Percentiles rank a stretch among this genome's conserved stretches.
phyloP scores from a whole-genome alignment of 2,329 filamentous ascomycete genomes.

The Xylariaceae sp. region DNA sequence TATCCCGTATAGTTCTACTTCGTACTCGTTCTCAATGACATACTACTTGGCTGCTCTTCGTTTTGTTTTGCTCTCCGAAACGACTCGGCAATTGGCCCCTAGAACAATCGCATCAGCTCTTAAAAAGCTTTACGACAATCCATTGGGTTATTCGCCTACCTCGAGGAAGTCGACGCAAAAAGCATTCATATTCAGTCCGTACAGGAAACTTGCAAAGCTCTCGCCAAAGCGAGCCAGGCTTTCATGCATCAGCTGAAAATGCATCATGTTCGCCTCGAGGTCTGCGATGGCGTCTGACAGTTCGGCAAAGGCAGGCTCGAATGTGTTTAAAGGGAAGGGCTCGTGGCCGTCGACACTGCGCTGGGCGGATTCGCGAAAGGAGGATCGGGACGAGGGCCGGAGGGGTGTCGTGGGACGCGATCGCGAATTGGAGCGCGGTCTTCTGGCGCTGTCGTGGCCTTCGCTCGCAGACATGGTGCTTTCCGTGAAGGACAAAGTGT shows the following conservation, averaged over 20 bases:
- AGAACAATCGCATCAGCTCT: conserved; percentile 2
- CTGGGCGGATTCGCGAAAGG: conserved; percentile 72
- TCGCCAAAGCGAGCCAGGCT: conserved; percentile 89
- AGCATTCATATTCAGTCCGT: conserved; percentile 97
- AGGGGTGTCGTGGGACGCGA: conserved; percentile 89
- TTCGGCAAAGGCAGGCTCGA: conserved; percentile 91
- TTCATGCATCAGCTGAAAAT: conserved; percentile 95
- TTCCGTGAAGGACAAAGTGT: not conserved
- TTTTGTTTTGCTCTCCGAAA: conserved; percentile 64
- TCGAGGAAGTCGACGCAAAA: conserved; percentile 98
- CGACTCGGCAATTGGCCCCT: conserved; percentile 81
- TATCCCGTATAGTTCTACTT: not conserved
- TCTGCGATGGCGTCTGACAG: conserved; percentile 91
- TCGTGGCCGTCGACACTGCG: conserved; percentile 50
- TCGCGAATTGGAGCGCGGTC: conserved; percentile 32
- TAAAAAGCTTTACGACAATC: not conserved
- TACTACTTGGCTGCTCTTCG: conserved; percentile 33
- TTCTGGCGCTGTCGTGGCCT: conserved; percentile 24
- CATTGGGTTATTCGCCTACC: conserved; percentile 42
- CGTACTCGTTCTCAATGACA: not conserved
- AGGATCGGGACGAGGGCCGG: conserved; percentile 83
- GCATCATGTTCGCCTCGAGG: conserved; percentile 95
- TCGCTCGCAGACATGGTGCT: conserved; percentile 27
- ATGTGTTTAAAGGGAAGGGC: conserved; percentile 68
- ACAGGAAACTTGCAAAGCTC: conserved; percentile 91